A percentile compares a stretch with the other conserved stretches of the same genome.
phyloP scores from a whole-genome alignment of 164 flowering plant genomes.

The Tetrastigma voinierianum region DNA sequence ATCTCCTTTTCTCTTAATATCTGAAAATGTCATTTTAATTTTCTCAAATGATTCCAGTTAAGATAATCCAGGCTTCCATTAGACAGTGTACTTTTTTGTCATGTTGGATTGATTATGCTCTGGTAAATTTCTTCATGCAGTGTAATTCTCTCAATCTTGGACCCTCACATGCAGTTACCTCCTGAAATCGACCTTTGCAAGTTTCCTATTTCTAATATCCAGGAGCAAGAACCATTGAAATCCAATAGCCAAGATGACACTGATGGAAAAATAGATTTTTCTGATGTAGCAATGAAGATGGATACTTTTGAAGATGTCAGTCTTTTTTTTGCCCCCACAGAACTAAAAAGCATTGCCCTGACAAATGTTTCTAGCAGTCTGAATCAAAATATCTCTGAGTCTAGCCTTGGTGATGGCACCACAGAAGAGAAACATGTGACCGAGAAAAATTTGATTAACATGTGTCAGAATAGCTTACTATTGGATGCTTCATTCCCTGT shows the following conservation, averaged over 20 bases:
- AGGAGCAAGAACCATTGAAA: slow-evolving; percentile 43
- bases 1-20: neutral
- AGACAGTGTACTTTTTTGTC: neutral
- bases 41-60: neutral
- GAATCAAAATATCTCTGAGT: slow-evolving; percentile 27
- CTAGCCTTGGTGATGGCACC: slow-evolving; percentile 23
- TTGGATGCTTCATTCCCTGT: slow-evolving; percentile 48
- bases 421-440: slow-evolving; percentile 30
- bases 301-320: slow-evolving; percentile 63
- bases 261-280: slow-evolving; percentile 48
- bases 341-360: slow-evolving; percentile 47
- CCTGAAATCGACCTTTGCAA: slow-evolving; percentile 71
- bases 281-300: slow-evolving; percentile 38
- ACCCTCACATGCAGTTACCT: slow-evolving; percentile 74
- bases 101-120: slow-evolving; percentile 5
- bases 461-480: slow-evolving; percentile 22
- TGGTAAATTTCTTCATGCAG: slow-evolving; percentile 40
- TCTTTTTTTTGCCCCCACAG: slow-evolving; percentile 74
- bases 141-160: slow-evolving; percentile 82
- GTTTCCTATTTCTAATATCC: slow-evolving; percentile 29
- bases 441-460: slow-evolving; percentile 21
- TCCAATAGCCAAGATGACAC: slow-evolving; percentile 38
- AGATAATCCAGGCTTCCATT: neutral
- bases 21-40: neutral
- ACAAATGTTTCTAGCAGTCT: slow-evolving; percentile 25